A percentile compares a stretch with the other conserved stretches of the same genome.
Evolutionary conservation across 805 yeast species (phyloP).

Genomic region (Candida golubevii): DNA sequence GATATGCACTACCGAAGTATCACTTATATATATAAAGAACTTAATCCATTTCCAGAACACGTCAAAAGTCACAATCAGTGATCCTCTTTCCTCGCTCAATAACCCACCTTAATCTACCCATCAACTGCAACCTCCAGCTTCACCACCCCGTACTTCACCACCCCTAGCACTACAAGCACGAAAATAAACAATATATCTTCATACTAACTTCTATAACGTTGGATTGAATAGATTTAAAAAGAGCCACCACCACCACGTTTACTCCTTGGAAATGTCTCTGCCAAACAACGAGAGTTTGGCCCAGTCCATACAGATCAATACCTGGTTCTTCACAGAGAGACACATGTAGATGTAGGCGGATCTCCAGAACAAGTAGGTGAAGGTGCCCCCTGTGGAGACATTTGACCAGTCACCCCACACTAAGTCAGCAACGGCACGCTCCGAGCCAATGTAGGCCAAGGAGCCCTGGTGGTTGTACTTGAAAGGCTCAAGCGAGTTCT

Average conservation of each 20-base stretch:
- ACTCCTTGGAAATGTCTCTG: constrained; percentile 89
- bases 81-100: no score
- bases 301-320: constrained; percentile 87
- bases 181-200: neutral
- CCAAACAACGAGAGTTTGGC: constrained; percentile 82
- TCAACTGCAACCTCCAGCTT: no score
- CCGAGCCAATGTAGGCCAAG: constrained; percentile 89
- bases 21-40: no score
- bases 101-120: no score
- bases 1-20: no score
- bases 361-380: constrained; percentile 93
- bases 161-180: neutral
- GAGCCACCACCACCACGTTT: constrained; percentile 13
- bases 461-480: constrained; percentile 88
- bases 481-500: constrained; percentile 54
- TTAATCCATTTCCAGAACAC: no score
- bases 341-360: constrained; percentile 91
- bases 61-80: no score
- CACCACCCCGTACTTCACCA: no score
- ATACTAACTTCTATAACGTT: neutral
- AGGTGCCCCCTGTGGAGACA: constrained; percentile 75
- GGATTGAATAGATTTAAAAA: neutral
- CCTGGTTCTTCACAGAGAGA: constrained; percentile 81
- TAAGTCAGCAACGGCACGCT: constrained; percentile 90
- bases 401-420: constrained; percentile 75